Evolutionary conservation across 2,329 filamentous ascomycete genomes (phyloP).

Genomic region (Talaromyces sp.): DNA sequence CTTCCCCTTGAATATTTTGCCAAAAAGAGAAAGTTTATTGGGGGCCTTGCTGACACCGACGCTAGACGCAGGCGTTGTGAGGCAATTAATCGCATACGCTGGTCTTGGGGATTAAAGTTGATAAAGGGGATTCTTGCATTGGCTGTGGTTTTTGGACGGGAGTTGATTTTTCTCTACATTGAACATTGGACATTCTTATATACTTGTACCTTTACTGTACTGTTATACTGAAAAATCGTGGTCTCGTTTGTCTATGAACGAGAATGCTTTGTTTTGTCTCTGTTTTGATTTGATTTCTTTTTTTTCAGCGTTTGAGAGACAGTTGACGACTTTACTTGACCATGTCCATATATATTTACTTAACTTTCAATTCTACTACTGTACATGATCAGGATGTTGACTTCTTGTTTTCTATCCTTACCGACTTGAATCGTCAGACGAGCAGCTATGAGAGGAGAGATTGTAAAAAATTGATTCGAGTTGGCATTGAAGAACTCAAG

Average conservation of each 20-base stretch:
- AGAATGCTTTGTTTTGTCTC: neutral
- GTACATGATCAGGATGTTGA: neutral
- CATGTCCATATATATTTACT: slow-evolving; percentile 7
- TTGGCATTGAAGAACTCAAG: neutral
- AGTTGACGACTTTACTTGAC: neutral
- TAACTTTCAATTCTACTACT: neutral
- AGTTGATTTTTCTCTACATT: neutral
- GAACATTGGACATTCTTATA: neutral
- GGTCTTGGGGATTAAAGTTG: slow-evolving; percentile 41
- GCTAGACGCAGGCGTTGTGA: slow-evolving; percentile 57
- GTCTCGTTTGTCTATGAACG: neutral
- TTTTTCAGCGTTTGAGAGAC: neutral
- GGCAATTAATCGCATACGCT: slow-evolving; percentile 62
- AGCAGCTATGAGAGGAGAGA: neutral
- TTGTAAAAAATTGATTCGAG: neutral
- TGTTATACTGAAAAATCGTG: neutral
- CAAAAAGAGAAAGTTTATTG: slow-evolving; percentile 61
- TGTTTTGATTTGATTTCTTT: neutral
- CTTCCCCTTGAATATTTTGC: slow-evolving; percentile 58
- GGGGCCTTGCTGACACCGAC: slow-evolving; percentile 62
- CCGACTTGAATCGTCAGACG: too few species aligned
- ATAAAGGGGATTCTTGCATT: neutral
- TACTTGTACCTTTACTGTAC: slow-evolving; percentile 7
- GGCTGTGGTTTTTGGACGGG: neutral
- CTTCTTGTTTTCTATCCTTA: neutral